Conservation (phyloP, 2,329 filamentous ascomycete species). For the Diaporthe longicolla region DNA sequence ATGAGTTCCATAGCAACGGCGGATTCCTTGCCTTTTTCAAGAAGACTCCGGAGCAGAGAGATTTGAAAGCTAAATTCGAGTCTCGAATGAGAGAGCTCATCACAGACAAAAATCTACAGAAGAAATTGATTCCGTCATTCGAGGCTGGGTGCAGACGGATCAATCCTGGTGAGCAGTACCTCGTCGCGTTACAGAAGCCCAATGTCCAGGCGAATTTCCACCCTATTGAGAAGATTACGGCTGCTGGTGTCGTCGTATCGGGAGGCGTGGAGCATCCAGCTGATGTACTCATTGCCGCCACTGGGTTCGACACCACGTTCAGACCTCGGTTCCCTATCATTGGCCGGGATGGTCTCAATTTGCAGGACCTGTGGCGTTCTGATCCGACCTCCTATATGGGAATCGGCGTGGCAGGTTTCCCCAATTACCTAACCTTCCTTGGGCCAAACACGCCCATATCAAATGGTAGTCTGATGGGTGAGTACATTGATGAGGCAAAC, state of each 20-base stretch:
- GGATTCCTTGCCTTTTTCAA: conserved; percentile 15
- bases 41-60: not conserved
- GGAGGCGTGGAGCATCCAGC: conserved; percentile 7
- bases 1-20: not conserved
- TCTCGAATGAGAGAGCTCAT: conserved; percentile 5
- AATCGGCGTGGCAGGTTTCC: not conserved
- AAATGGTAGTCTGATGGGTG: conserved; percentile 12
- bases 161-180: conserved; percentile 57
- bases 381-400: conserved; percentile 9
- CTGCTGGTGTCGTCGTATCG: not conserved
- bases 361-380: conserved; percentile 1
- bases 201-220: conserved; percentile 48
- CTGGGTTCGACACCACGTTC: conserved; percentile 14
- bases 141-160: conserved; percentile 47
- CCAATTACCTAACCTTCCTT: conserved; percentile 13
- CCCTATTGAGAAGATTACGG: not conserved
- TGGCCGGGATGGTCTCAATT: conserved; percentile 3
- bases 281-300: conserved; percentile 6
- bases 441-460: conserved; percentile 10
- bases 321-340: conserved; percentile 15
- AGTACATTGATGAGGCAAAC: not conserved
- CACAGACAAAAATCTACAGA: conserved; percentile 37
- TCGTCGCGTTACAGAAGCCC: conserved; percentile 55
- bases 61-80: not conserved
- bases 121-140: conserved; percentile 45